phyloP scores from a whole-genome alignment of 768 basidiomycete species.

The Rhizopogon roseolus region DNA sequence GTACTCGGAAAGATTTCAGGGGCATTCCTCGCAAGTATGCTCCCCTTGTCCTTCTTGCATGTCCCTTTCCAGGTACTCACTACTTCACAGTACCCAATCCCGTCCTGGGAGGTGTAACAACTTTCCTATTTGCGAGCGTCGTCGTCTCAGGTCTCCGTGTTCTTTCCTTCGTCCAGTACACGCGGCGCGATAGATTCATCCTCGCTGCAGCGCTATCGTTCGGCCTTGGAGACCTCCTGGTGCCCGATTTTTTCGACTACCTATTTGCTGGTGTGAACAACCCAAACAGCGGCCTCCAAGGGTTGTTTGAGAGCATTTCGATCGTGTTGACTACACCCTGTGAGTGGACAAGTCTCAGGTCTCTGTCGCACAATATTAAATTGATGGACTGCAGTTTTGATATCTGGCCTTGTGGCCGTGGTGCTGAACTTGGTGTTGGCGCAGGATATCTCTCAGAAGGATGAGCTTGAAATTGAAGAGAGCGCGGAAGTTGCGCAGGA shows the following conservation, averaged over 20 bases:
- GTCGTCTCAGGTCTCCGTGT: constrained; percentile 68
- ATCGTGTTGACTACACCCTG: constrained; percentile 81
- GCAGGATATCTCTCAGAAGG: constrained; percentile 17
- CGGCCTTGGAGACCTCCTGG: constrained; percentile 68
- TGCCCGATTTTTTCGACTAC: constrained; percentile 59
- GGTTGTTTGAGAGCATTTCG: constrained; percentile 72
- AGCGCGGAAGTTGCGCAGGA: constrained; percentile 19
- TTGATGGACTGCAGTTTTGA: constrained; percentile 37
- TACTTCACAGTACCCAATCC: constrained; percentile 57
- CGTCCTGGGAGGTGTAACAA: constrained; percentile 82
- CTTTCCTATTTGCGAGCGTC: constrained; percentile 80
- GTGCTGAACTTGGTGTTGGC: constrained; percentile 58
- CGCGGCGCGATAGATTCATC: constrained; percentile 63
- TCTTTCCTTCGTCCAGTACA: constrained; percentile 53
- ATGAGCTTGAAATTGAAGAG: constrained; percentile 14
- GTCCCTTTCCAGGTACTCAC: neutral
- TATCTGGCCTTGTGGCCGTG: constrained; percentile 53
- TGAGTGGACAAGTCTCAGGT: constrained; percentile 30
- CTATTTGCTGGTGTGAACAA: constrained; percentile 60
- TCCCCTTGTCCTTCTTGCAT: neutral
- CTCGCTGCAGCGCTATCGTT: constrained; percentile 66
- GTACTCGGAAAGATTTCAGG: constrained; percentile 79
- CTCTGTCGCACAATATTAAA: neutral
- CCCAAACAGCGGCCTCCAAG: constrained; percentile 51
- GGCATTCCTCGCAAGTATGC: constrained; percentile 70